phyloP scores from a whole-genome alignment of 73 alveolate genomes.

The Symbiodinium pilosum region DNA sequence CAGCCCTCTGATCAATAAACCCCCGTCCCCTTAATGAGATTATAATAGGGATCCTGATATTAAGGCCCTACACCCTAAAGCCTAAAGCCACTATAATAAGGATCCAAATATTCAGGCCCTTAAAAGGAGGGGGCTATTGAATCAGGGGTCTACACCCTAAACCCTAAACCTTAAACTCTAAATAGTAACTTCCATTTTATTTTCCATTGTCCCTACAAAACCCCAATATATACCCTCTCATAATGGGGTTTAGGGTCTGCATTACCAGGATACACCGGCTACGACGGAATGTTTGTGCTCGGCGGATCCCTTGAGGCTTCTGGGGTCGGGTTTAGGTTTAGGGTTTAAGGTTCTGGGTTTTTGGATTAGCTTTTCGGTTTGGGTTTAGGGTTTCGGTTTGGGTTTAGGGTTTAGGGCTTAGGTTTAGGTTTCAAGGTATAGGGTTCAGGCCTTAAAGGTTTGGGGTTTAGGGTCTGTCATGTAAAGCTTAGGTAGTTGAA shows the following conservation, averaged over 20 bases:
- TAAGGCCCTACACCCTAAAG: too few species aligned
- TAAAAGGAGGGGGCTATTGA: too few species aligned
- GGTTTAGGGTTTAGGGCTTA: background rate
- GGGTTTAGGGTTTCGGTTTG: background rate
- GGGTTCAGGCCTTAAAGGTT: background rate
- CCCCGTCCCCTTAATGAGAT: too few species aligned
- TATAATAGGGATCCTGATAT: too few species aligned
- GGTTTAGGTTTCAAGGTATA: background rate
- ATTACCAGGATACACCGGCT: conserved; percentile 45
- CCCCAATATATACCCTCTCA: background rate
- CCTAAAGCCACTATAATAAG: too few species aligned
- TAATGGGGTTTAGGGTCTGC: too few species aligned
- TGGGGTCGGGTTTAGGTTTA: background rate
- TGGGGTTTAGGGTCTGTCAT: too few species aligned
- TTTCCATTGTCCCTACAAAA: too few species aligned
- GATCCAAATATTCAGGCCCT: too few species aligned
- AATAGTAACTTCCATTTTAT: too few species aligned
- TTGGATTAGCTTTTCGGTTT: background rate
- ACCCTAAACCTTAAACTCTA: background rate
- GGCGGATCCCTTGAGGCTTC: conserved; percentile 16
- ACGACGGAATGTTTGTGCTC: conserved; percentile 66
- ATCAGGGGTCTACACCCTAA: background rate
- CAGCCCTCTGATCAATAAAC: too few species aligned
- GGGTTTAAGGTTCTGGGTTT: background rate
- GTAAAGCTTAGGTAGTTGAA: too few species aligned